These are phyloP conservation scores for Serendipita sp. DNA, from an alignment of 768 basidiomycete genomes.

Conservation along the genomic window DNA sequence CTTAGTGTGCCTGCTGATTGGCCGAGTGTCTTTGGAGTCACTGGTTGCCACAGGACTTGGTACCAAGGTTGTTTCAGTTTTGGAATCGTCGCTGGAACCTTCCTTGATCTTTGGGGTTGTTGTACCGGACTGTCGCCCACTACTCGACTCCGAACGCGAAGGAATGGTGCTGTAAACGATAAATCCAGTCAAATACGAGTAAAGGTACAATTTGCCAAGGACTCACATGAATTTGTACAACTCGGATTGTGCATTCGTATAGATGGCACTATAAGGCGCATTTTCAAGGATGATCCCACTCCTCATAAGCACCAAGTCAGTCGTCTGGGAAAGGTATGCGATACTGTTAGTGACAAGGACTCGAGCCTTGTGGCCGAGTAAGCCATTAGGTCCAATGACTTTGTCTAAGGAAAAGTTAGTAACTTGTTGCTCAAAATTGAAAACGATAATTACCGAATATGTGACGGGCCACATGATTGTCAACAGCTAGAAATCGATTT, in stretches of 20 bases:
- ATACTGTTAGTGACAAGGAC: conserved; percentile 78
- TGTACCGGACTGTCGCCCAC: conserved; percentile 25
- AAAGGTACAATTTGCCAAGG: background rate
- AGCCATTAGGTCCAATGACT: conserved; percentile 70
- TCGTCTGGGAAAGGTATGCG: conserved; percentile 64
- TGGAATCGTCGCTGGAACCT: conserved; percentile 12
- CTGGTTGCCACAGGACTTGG: background rate
- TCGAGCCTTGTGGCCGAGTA: conserved; percentile 69
- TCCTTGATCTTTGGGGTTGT: conserved; percentile 28
- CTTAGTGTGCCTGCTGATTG: background rate
- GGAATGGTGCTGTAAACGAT: background rate
- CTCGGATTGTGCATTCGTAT: conserved; percentile 44
- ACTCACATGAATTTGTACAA: conserved; percentile 61
- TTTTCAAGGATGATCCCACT: conserved; percentile 68
- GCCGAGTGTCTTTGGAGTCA: background rate
- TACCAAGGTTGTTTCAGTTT: conserved; percentile 1
- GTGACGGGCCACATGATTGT: conserved; percentile 77
- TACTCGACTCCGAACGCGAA: background rate
- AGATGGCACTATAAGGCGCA: conserved; percentile 45
- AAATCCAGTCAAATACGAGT: background rate
- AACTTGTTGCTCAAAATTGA: background rate
- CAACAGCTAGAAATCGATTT: conserved; percentile 37
- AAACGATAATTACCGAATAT: conserved; percentile 41
- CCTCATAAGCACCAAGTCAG: conserved; percentile 57
- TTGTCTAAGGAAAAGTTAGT: conserved; percentile 34